These are phyloP conservation scores for Glycyrrhiza uralensis DNA, from an alignment of 306 rosid genomes.

Conservation along the genomic window DNA sequence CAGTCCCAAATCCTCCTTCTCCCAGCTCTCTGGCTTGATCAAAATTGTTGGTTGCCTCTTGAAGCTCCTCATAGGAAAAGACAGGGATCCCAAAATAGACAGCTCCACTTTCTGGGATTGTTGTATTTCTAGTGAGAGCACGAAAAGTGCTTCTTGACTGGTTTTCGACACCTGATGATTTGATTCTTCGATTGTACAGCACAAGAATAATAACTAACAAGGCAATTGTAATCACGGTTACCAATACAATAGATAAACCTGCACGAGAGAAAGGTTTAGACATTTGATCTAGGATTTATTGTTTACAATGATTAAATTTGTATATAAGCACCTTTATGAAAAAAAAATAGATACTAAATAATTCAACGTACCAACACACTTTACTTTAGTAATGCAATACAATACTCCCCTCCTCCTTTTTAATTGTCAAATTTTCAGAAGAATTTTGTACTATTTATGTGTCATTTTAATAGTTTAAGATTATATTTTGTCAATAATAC, in stretches of 20 bases:
- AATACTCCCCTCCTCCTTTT: no score
- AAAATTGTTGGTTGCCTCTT: slow-evolving; percentile 55
- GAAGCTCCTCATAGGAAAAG: slow-evolving; percentile 37
- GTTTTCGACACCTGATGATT: neutral
- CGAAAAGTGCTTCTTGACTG: neutral
- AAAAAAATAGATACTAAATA: neutral
- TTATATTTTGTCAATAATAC: no score
- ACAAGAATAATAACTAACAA: neutral
- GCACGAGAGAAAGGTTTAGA: neutral
- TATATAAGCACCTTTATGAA: neutral
- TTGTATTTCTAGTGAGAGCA: neutral
- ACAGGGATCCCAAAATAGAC: slow-evolving; percentile 26
- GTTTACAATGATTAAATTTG: neutral
- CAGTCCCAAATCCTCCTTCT: slow-evolving; percentile 44
- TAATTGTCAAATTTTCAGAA: no score
- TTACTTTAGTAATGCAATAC: neutral
- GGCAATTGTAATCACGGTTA: neutral
- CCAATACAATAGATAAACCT: slow-evolving; percentile 16
- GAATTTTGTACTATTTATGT: no score
- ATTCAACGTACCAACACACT: neutral
- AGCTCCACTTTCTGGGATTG: slow-evolving; percentile 4
- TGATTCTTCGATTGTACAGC: neutral
- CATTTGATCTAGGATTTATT: no score
- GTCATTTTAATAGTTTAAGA: no score
- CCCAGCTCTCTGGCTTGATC: slow-evolving; percentile 49